Evolutionary conservation across 1,284 basidiomycete species (phyloP).

Genomic region (Rhodotorula sp.): DNA sequence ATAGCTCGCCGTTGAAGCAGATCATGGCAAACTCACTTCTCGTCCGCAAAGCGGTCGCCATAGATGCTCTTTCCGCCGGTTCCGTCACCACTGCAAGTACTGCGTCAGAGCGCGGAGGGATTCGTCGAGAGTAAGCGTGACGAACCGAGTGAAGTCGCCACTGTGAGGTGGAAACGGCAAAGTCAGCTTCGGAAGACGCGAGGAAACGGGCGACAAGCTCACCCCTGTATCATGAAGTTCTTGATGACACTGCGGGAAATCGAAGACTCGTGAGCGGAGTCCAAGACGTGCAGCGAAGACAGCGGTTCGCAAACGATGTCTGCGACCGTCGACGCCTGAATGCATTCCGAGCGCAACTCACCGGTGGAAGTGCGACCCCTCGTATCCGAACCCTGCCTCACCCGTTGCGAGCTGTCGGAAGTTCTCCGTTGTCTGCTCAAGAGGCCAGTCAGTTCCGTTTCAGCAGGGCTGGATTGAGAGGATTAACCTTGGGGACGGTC

Average conservation of each 20-base stretch:
- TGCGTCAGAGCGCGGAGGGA: neutral
- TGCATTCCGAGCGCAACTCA: constrained; percentile 58
- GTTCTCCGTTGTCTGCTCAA: constrained; percentile 9
- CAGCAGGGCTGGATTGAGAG: neutral
- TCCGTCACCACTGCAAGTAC: constrained; percentile 43
- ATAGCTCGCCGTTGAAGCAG: too few species aligned
- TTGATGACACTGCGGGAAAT: constrained; percentile 3
- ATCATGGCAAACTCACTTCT: constrained; percentile 53
- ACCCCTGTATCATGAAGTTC: constrained; percentile 41
- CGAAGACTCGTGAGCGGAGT: too few species aligned
- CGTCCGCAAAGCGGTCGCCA: constrained; percentile 45
- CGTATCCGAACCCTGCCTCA: constrained; percentile 69
- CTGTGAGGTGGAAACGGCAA: constrained; percentile 50
- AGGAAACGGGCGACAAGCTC: neutral
- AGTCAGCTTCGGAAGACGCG: constrained; percentile 1
- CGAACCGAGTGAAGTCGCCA: constrained; percentile 62
- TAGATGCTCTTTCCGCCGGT: constrained; percentile 49
- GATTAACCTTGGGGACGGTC: constrained; percentile 66
- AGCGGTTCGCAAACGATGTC: too few species aligned
- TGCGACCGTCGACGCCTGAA: constrained; percentile 5
- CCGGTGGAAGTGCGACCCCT: constrained; percentile 59
- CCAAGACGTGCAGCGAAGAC: neutral
- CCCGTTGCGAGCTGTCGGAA: constrained; percentile 59
- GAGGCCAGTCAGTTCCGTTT: neutral
- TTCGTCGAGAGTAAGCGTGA: too few species aligned